phyloP scores from a whole-genome alignment of 257 asterid species.

The Scutellaria baicalensis region DNA sequence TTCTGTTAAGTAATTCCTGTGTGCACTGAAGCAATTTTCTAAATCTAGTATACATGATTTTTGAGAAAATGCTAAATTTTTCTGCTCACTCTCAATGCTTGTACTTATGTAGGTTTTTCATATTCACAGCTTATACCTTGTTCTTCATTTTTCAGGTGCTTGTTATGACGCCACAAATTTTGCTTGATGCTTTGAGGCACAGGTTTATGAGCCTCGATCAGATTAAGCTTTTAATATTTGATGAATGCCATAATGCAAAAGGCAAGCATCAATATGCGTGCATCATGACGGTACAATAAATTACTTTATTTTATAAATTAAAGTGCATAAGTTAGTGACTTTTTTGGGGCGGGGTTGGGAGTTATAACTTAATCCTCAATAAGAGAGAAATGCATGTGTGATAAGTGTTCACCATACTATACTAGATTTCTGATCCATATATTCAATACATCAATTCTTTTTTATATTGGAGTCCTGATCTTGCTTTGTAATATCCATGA shows the following conservation, averaged over 20 bases:
- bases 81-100: neutral
- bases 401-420: neutral
- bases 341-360: neutral
- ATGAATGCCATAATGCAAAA: conserved; percentile 85
- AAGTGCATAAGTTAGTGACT: neutral
- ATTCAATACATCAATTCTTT: neutral
- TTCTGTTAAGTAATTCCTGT: too few species aligned
- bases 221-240: conserved; percentile 70
- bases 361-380: neutral
- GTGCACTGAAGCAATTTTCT: too few species aligned
- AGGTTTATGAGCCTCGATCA: conserved; percentile 40
- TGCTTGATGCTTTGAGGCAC: conserved; percentile 73
- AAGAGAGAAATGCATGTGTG: neutral
- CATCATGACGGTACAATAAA: conserved; percentile 63
- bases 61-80: too few species aligned
- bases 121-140: neutral
- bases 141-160: conserved; percentile 58
- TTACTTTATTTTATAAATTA: neutral
- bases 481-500: neutral
- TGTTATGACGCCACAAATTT: conserved; percentile 80
- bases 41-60: too few species aligned
- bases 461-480: neutral
- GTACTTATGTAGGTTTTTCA: neutral
- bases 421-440: neutral
- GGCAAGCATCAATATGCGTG: conserved; percentile 57